phyloP scores from a whole-genome alignment of 108 stramenopile species.

The Phaeodactylum tricornutum region DNA sequence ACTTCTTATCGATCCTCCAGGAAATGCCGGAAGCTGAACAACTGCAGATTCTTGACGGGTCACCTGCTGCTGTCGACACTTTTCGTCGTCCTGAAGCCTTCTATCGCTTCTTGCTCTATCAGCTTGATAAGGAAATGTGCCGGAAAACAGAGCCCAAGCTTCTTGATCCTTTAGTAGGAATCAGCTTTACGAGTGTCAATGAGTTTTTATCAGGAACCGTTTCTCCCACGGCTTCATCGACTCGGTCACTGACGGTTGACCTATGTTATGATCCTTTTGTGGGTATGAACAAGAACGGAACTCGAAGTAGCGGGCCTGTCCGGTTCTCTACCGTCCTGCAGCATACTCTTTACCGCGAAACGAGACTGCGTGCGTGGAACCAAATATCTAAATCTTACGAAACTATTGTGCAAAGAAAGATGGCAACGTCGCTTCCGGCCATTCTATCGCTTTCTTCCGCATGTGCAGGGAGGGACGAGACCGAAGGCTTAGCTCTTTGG shows the following conservation, averaged over 20 bases:
- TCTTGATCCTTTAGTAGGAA: slow-evolving; percentile 60
- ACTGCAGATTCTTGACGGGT: slow-evolving; percentile 69
- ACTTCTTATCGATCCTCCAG: slow-evolving; percentile 54
- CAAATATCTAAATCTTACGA: slow-evolving; percentile 55
- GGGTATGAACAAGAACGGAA: slow-evolving; percentile 7
- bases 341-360: slow-evolving; percentile 63
- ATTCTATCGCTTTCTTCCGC: slow-evolving; percentile 63
- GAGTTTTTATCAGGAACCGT: slow-evolving; percentile 44
- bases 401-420: slow-evolving; percentile 74
- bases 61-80: slow-evolving; percentile 50
- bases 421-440: slow-evolving; percentile 52
- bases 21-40: slow-evolving; percentile 66
- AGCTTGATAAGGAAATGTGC: slow-evolving; percentile 53
- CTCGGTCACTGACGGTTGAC: slow-evolving; percentile 56
- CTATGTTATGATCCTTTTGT: slow-evolving; percentile 56
- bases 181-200: slow-evolving; percentile 62
- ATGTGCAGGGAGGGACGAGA: slow-evolving; percentile 57
- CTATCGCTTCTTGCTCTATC: slow-evolving; percentile 72
- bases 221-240: slow-evolving; percentile 38
- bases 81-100: slow-evolving; percentile 75
- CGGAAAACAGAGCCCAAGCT: slow-evolving; percentile 14
- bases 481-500: slow-evolving; percentile 60
- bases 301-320: slow-evolving; percentile 4
- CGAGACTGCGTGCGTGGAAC: slow-evolving; percentile 71
- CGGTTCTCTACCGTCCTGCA: slow-evolving; percentile 68